Evolutionary conservation across 768 basidiomycete genomes (phyloP).

Genomic region (Rhodotorula diobovata): DNA sequence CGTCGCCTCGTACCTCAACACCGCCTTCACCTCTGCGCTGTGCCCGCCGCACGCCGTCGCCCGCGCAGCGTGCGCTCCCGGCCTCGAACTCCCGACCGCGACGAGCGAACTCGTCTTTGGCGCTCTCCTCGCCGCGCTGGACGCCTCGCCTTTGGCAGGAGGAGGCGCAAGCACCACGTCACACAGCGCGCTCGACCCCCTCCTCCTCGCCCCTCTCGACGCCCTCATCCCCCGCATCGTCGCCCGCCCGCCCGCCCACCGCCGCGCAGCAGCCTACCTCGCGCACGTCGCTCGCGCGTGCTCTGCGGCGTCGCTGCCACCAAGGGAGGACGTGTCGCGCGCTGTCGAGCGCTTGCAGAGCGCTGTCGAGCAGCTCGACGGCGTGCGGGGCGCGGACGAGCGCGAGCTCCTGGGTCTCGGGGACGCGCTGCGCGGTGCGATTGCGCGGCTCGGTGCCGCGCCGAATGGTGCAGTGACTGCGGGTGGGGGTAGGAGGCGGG

Average conservation of each 20-base stretch:
- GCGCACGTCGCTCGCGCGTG: neutral
- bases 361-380: neutral
- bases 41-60: neutral
- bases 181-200: neutral
- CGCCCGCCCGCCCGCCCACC: too few species aligned
- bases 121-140: too few species aligned
- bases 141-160: too few species aligned
- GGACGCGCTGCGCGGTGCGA: too few species aligned
- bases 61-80: neutral
- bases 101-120: too few species aligned
- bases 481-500: too few species aligned
- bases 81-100: neutral
- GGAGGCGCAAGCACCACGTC: too few species aligned
- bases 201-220: neutral
- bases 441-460: too few species aligned
- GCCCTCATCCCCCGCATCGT: neutral
- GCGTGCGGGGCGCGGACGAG: neutral
- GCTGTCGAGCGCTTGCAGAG: neutral
- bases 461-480: too few species aligned
- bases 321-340: neutral
- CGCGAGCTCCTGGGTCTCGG: too few species aligned
- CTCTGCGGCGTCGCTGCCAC: neutral
- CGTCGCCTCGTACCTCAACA: neutral
- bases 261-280: neutral
- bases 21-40: neutral